These are phyloP conservation scores for Diospyros kaki DNA, from an alignment of 148 eudicot species.

Conservation along the genomic window DNA sequence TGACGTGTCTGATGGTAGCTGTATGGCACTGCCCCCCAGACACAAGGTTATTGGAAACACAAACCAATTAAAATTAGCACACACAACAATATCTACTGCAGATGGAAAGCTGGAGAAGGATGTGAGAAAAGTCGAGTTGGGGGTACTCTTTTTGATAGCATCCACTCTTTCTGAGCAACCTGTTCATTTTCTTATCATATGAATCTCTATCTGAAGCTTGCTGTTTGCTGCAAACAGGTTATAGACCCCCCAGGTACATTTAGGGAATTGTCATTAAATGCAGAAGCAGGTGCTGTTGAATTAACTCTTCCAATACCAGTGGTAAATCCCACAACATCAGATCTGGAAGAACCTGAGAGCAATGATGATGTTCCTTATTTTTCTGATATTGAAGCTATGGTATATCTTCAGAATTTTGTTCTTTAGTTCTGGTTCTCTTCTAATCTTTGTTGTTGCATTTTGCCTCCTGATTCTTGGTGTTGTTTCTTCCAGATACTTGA, in stretches of 20 bases:
- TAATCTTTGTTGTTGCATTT: background rate
- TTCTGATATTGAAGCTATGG: slow-evolving; percentile 63
- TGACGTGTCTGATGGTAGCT: slow-evolving; percentile 32
- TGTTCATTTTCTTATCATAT: background rate
- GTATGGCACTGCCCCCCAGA: slow-evolving; percentile 24
- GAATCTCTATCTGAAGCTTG: background rate
- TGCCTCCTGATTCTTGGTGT: slow-evolving; percentile 15
- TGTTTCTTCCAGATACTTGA: slow-evolving; percentile 64
- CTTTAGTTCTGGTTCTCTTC: slow-evolving; percentile 7
- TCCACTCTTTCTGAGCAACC: background rate
- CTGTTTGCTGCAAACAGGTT: slow-evolving; percentile 20
- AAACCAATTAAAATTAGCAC: slow-evolving; percentile 28
- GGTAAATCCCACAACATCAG: slow-evolving; percentile 17
- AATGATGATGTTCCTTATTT: slow-evolving; percentile 39
- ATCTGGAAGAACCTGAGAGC: slow-evolving; percentile 34
- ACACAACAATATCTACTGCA: slow-evolving; percentile 12
- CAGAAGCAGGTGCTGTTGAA: slow-evolving; percentile 23
- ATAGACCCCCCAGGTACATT: slow-evolving; percentile 23
- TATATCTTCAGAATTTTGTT: slow-evolving; percentile 16
- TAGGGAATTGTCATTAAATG: slow-evolving; percentile 14
- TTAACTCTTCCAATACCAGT: slow-evolving; percentile 17
- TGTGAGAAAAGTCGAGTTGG: slow-evolving; percentile 21
- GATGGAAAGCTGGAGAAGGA: slow-evolving; percentile 22
- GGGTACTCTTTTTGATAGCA: slow-evolving; percentile 15
- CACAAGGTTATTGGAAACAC: slow-evolving; percentile 31